These are phyloP conservation scores for Tolypocladium tundrense DNA, from an alignment of 2,329 filamentous ascomycete genomes.

Conservation along the genomic window DNA sequence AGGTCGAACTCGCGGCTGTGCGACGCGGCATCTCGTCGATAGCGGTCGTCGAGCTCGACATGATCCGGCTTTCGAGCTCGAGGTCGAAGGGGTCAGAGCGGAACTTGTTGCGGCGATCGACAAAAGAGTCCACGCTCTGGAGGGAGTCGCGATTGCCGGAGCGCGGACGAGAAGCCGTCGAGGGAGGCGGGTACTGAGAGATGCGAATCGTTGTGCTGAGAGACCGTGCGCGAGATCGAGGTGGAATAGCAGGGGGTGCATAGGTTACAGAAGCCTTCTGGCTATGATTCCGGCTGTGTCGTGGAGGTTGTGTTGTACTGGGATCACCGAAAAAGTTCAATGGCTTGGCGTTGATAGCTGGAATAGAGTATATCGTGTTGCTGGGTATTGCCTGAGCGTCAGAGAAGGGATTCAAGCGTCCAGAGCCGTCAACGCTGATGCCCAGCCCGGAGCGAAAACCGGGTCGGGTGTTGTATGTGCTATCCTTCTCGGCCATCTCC, in stretches of 20 bases:
- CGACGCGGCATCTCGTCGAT: conserved; percentile 11
- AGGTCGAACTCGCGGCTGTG: conserved; percentile 25
- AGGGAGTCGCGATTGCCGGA: conserved; percentile 27
- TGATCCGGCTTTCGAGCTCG: conserved; percentile 27
- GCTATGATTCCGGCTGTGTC: neutral
- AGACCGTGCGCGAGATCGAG: conserved; percentile 38
- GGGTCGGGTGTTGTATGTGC: conserved; percentile 12
- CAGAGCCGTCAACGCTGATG: conserved; percentile 22
- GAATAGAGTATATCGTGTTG: conserved; percentile 25
- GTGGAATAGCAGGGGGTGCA: conserved; percentile 25
- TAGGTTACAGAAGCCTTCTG: conserved; percentile 3
- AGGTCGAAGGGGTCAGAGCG: conserved; percentile 57
- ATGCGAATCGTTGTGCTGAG: conserved; percentile 17
- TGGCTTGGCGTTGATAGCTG: conserved; percentile 4
- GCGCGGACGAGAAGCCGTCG: conserved; percentile 22
- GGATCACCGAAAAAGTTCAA: conserved; percentile 37
- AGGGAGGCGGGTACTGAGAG: conserved; percentile 15
- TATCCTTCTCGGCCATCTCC: neutral
- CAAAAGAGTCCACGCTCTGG: conserved; percentile 31
- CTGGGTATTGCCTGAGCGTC: conserved; percentile 32
- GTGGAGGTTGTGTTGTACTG: conserved; percentile 34
- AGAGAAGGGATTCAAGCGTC: conserved; percentile 33
- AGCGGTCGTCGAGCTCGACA: conserved; percentile 7
- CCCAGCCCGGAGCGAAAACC: conserved; percentile 28
- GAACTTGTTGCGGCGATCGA: conserved; percentile 42